Conservation (phyloP, 805 yeast species). For the Cyberlindnera maclurae region DNA sequence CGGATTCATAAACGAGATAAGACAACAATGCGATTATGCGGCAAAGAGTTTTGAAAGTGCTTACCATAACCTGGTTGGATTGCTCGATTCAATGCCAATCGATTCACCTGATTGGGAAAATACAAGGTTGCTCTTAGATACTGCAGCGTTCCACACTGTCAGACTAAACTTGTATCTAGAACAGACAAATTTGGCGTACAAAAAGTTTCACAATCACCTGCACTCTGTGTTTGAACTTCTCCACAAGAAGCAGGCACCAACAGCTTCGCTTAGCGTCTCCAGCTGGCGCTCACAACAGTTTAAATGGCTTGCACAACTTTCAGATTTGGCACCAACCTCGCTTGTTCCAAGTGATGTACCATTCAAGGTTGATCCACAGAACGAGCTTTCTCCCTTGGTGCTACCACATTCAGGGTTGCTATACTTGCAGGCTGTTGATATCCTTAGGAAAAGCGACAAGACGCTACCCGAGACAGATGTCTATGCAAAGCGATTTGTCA, state of each 20-base stretch:
- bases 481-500: background rate
- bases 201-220: slow-evolving; percentile 60
- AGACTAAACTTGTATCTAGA: slow-evolving; percentile 53
- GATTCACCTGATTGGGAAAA: slow-evolving; percentile 33
- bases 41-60: slow-evolving; percentile 45
- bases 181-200: slow-evolving; percentile 50
- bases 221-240: slow-evolving; percentile 38
- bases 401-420: slow-evolving; percentile 39
- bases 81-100: slow-evolving; percentile 26
- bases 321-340: slow-evolving; percentile 39
- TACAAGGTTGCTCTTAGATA: slow-evolving; percentile 47
- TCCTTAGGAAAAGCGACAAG: slow-evolving; percentile 21
- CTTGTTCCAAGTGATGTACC: slow-evolving; percentile 35
- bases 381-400: slow-evolving; percentile 23
- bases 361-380: slow-evolving; percentile 18
- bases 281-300: slow-evolving; percentile 62
- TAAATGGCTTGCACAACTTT: slow-evolving; percentile 56
- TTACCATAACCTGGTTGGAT: slow-evolving; percentile 41
- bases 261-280: slow-evolving; percentile 24
- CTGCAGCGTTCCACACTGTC: slow-evolving; percentile 54
- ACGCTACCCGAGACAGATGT: slow-evolving; percentile 2
- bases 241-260: slow-evolving; percentile 22
- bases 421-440: slow-evolving; percentile 32
- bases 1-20: slow-evolving; percentile 43
- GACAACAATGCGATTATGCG: slow-evolving; percentile 40